Percentiles rank a stretch among this genome's conserved stretches.
Evolutionary conservation across 2,329 filamentous ascomycete species (phyloP).

Genomic region (Onygenales sp.): DNA sequence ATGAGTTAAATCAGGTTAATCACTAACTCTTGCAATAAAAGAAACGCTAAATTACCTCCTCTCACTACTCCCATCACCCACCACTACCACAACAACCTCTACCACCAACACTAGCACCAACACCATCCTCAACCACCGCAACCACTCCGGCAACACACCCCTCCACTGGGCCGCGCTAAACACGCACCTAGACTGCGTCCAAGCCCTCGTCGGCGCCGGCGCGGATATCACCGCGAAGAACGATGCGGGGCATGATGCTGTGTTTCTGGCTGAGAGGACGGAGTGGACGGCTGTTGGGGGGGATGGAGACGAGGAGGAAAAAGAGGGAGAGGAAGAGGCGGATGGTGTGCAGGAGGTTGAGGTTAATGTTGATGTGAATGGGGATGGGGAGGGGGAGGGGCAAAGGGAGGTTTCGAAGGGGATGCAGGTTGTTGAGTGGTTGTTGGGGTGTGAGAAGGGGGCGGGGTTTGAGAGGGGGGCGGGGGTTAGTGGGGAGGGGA

Average conservation of each 20-base stretch:
- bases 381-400: slow-evolving; percentile 10
- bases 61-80: slow-evolving; percentile 25
- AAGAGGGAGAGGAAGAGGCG: slow-evolving; percentile 11
- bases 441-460: slow-evolving; percentile 29
- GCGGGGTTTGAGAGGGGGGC: slow-evolving; percentile 22
- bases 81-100: slow-evolving; percentile 6
- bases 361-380: slow-evolving; percentile 9
- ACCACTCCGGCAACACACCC: slow-evolving; percentile 78
- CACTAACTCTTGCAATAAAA: slow-evolving; percentile 10
- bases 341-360: slow-evolving; percentile 16
- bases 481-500: slow-evolving; percentile 9
- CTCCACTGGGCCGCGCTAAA: slow-evolving; percentile 92
- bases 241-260: slow-evolving; percentile 69
- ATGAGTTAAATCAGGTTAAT: not conserved
- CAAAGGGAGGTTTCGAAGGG: slow-evolving; percentile 22
- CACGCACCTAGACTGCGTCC: slow-evolving; percentile 72
- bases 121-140: slow-evolving; percentile 44
- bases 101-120: slow-evolving; percentile 13
- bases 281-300: slow-evolving; percentile 50
- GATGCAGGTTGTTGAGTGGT: slow-evolving; percentile 33
- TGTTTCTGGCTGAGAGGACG: slow-evolving; percentile 64
- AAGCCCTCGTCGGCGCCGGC: slow-evolving; percentile 64
- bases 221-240: slow-evolving; percentile 73
- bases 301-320: slow-evolving; percentile 8
- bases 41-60: slow-evolving; percentile 42